A percentile compares a stretch with the other conserved stretches of the same genome.
Conservation (phyloP, 371 early-diverging fungal genomes). For the Rhizomucor miehei region DNA sequence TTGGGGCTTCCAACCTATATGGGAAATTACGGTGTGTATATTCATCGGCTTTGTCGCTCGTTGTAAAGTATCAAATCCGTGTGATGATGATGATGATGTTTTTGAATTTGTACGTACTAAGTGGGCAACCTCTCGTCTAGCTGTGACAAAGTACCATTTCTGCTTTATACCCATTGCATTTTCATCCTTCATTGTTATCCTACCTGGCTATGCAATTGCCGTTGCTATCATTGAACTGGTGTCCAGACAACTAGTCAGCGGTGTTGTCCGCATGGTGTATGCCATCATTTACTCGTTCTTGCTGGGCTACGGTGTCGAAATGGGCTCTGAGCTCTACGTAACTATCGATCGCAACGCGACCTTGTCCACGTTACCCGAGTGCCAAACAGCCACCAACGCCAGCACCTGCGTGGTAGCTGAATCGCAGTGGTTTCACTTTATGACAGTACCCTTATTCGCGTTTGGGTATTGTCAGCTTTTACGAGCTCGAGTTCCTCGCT, state of each 20-base stretch:
- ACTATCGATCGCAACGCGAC: constrained; percentile 26
- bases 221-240: constrained; percentile 78
- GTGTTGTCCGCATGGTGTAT: constrained; percentile 80
- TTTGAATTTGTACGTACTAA: background rate
- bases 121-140: no score
- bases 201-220: constrained; percentile 76
- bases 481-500: constrained; percentile 31
- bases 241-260: constrained; percentile 81
- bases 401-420: constrained; percentile 23
- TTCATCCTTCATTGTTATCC: constrained; percentile 54
- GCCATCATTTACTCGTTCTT: constrained; percentile 77
- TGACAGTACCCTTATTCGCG: constrained; percentile 44
- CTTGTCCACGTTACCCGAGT: constrained; percentile 14
- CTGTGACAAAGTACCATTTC: constrained; percentile 24
- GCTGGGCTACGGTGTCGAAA: constrained; percentile 75
- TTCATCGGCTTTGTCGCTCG: constrained; percentile 18
- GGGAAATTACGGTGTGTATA: constrained; percentile 20
- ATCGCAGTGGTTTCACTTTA: constrained; percentile 32
- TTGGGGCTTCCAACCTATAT: constrained; percentile 18
- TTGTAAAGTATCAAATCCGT: background rate
- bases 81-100: background rate
- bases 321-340: constrained; percentile 58
- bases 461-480: constrained; percentile 40
- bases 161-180: constrained; percentile 50
- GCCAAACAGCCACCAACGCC: constrained; percentile 19